Evolutionary conservation across 495 filamentous ascomycete genomes (phyloP), one percentile per base, ranked within the genome.

Genomic region (Pseudotulostoma volvatum): DNA sequence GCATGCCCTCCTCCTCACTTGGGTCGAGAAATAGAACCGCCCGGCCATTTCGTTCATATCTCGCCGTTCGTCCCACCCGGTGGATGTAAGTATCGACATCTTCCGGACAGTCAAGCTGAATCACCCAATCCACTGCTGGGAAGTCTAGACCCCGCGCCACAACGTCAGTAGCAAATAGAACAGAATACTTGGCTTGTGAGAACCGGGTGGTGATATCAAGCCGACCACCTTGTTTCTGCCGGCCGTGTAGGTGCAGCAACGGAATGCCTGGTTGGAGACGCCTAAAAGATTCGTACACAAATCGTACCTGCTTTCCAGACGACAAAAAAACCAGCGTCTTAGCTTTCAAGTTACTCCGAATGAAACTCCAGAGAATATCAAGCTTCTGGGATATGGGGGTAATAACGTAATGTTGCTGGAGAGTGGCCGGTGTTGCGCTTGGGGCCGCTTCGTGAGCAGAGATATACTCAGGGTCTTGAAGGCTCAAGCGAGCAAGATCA

Each of bases 41-140:
- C 23, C 78, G 73, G 4, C 90, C 90, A 30, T 80, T 70, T 41
- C 78, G 79, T 44, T 95, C 82, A 54, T 85, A 94, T n/a, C 90
- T 74, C 1, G 90, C 90, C 17, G 90, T 99, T 11, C 90, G 76
- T 11, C 90, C 90, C 9, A 95, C 92, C 37, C 90, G 77, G 55
- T 97, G 90, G 44, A 97, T 97, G 44, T 97, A 97, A 0, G 90
- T 96, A 44, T 94, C 90, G 1, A 80, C 81, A 56, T 97, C 90
- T 57, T 97, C 90, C 0, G 90, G 90, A 43, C 84, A 93, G 54
- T 97, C 90, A 18, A 84, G 57, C 51, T 97, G 90, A 33, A 96
- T 77, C 7, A 97, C 90, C 86, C 90, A 97, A 54, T 96, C 90
- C 1, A 97, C 87, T 9, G 86, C 83, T 0, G 90, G 90, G 53